A percentile compares a stretch with the other conserved stretches of the same genome.
Evolutionary conservation across 129 eudicot species (phyloP).

Genomic region (Artemisia tridentata): DNA sequence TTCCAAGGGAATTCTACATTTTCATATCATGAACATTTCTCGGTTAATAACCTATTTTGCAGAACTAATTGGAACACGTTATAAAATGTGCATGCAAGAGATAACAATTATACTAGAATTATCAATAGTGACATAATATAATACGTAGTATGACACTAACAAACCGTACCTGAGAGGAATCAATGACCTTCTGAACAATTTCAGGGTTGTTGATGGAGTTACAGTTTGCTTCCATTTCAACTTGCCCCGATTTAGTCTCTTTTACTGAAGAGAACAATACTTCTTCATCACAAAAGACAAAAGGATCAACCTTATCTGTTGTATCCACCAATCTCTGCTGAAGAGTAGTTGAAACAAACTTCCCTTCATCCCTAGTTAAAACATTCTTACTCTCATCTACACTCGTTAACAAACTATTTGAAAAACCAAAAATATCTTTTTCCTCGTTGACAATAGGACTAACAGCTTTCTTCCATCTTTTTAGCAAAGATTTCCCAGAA

Average conservation of each 20-base stretch:
- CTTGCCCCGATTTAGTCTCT: slow-evolving; percentile 37
- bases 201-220: slow-evolving; percentile 31
- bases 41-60: background rate
- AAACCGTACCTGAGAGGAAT: background rate
- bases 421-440: background rate
- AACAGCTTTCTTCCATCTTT: slow-evolving; percentile 32
- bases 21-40: background rate
- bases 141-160: background rate
- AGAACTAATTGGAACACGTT: too few relatives aligned
- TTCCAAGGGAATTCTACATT: slow-evolving; percentile 38
- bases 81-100: too few relatives aligned
- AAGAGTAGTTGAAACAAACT: too few relatives aligned
- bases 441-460: slow-evolving; percentile 14
- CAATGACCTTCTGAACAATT: slow-evolving; percentile 30
- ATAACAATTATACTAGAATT: too few relatives aligned
- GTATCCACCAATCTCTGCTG: background rate
- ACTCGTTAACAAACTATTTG: slow-evolving; percentile 14
- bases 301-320: slow-evolving; percentile 3
- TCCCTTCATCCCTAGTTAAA: background rate
- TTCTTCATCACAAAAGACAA: slow-evolving; percentile 23
- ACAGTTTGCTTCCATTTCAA: slow-evolving; percentile 28
- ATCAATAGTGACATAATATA: background rate
- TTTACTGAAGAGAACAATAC: slow-evolving; percentile 28
- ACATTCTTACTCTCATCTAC: slow-evolving; percentile 16
- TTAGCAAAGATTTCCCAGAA: slow-evolving; percentile 37